A percentile compares a stretch with the other conserved stretches of the same genome.
Conservation (phyloP, 805 yeast species). For the Cyberlindnera subsufficiens region DNA sequence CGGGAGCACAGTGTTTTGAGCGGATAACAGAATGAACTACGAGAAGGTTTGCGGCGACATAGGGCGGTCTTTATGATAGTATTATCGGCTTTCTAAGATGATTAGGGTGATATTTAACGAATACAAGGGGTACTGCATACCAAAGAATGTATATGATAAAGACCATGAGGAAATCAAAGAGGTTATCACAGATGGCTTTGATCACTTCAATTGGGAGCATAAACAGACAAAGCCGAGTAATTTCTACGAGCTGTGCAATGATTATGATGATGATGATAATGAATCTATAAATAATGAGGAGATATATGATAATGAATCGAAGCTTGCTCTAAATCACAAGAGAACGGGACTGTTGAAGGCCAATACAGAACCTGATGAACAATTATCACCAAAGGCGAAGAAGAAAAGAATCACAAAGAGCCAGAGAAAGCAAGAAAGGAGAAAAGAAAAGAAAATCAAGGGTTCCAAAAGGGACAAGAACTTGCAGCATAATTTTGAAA, state of each 20-base stretch:
- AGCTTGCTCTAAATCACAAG: conserved; percentile 8
- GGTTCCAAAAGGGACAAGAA: conserved; percentile 5
- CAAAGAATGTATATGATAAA: conserved; percentile 3
- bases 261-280: background rate
- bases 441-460: conserved; percentile 10
- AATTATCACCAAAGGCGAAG: conserved; percentile 5
- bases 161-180: background rate
- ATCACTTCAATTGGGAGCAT: conserved; percentile 32
- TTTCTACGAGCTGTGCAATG: background rate
- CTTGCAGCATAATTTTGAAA: conserved; percentile 4
- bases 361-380: background rate
- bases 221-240: conserved; percentile 1
- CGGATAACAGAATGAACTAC: too few species aligned
- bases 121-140: conserved; percentile 21
- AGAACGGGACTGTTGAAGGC: background rate
- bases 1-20: too few species aligned
- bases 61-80: background rate
- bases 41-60: too few species aligned
- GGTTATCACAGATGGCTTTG: conserved; percentile 34
- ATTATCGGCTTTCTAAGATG: conserved; percentile 4
- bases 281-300: conserved; percentile 1
- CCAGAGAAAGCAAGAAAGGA: conserved; percentile 5
- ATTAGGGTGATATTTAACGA: conserved; percentile 12
- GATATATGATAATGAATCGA: conserved; percentile 6
- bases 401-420: background rate